phyloP scores from a whole-genome alignment of 2,329 filamentous ascomycete species.

The Aspergillus clavatus region DNA sequence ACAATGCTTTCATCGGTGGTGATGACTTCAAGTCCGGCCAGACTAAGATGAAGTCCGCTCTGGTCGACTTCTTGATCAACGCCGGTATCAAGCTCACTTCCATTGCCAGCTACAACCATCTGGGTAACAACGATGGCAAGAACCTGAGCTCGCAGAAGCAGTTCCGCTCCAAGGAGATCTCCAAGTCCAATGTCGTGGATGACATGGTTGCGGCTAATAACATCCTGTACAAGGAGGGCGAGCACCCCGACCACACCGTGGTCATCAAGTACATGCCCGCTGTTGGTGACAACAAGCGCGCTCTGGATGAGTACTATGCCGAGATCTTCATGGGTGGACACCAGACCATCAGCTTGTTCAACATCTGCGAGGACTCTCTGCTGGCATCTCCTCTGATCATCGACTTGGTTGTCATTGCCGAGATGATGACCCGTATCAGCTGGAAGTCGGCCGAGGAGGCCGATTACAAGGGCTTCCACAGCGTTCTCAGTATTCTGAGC shows the following conservation, averaged over 20 bases:
- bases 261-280: conserved; percentile 99
- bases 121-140: conserved; percentile 99
- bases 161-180: conserved; percentile 99
- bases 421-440: conserved; percentile 98
- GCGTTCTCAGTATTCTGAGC: conserved; percentile 91
- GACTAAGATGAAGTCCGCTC: conserved; percentile 99
- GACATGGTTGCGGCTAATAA: conserved; percentile 98
- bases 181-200: conserved; percentile 98
- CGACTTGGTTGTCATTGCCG: conserved; percentile 83
- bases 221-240: conserved; percentile 82
- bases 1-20: conserved; percentile 87
- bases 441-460: conserved; percentile 67
- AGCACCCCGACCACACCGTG: conserved; percentile 96
- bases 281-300: conserved; percentile 98
- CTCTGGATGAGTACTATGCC: conserved; percentile 96
- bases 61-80: conserved; percentile 97
- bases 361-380: conserved; percentile 97
- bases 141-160: conserved; percentile 96
- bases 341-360: conserved; percentile 97
- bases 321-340: conserved; percentile 99
- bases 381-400: conserved; percentile 96
- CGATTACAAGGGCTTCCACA: conserved; percentile 92
- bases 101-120: conserved; percentile 98
- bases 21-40: conserved; percentile 99
- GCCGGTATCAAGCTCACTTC: conserved; percentile 98